phyloP scores from a whole-genome alignment of 1,284 basidiomycete species.

The Microbotryomycetes sp. region DNA sequence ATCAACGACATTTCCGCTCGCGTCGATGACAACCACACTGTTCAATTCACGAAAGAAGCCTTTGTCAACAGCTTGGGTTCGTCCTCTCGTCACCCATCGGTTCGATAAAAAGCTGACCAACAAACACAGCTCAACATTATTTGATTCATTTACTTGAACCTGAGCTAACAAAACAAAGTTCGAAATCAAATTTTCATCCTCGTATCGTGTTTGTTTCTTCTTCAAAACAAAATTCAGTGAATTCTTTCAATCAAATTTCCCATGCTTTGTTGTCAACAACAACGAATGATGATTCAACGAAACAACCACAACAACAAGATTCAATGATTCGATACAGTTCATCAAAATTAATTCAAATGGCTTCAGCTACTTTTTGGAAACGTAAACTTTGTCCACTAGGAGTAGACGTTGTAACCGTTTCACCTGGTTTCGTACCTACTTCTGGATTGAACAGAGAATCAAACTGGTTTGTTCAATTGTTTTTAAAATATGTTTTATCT shows the following conservation, averaged over 20 bases:
- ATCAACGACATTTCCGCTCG: not conserved
- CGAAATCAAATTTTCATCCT: not conserved
- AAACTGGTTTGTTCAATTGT: not conserved
- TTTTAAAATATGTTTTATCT: conserved; percentile 6
- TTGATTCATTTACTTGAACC: conserved; percentile 2
- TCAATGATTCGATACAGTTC: conserved; percentile 11
- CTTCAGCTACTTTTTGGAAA: not conserved
- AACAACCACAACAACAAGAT: not conserved
- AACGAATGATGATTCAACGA: too few relatives aligned
- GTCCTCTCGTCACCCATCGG: too few relatives aligned
- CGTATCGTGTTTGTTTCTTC: conserved; percentile 21
- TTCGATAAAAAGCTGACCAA: too few relatives aligned
- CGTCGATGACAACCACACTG: too few relatives aligned
- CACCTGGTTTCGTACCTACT: conserved; percentile 24
- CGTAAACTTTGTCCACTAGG: not conserved
- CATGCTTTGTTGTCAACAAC: not conserved
- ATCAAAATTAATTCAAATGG: conserved; percentile 8
- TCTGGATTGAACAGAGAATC: conserved; percentile 9
- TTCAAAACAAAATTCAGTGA: not conserved
- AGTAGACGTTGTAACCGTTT: conserved; percentile 15
- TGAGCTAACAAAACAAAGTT: not conserved
- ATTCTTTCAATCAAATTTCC: not conserved
- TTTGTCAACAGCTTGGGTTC: conserved; percentile 20
- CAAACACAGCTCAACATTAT: conserved; percentile 10
- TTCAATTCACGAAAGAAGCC: conserved; percentile 9